Evolutionary conservation across 1,284 basidiomycete species (phyloP), one percentile per base, ranked within the genome.

Genomic region (Papiliotrema fonsecae): DNA sequence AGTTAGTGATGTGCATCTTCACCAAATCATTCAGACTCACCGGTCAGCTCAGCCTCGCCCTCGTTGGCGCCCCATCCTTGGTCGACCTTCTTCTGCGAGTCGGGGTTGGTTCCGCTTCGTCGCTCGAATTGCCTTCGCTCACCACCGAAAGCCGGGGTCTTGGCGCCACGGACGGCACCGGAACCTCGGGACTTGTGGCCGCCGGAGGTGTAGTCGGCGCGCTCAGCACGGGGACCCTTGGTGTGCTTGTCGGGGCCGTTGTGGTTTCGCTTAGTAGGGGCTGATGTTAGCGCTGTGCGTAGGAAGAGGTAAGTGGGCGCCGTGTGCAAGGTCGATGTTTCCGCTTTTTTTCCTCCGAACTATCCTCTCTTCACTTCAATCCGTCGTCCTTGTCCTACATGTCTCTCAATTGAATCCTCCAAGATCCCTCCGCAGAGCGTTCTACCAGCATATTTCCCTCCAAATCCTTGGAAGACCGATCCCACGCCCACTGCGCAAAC

Each of bases 61-160:
- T 92, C 88, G 62, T 89, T 87, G 52, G 86, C 87, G 57, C 90
- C 90, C 90, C 90, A 96, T 57, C 84, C 86, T 71, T 90, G 87
- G 72, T 87, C 85, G 61, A 92, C 76, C 78, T 88, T 88, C 82
- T 96, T 96, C 62, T 90, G 86, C 38, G 87, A 85, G 76, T 96
- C 91, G 70, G 85, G 49, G 47, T 58, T 57, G 46, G 57, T 57
- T 34, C 57, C 63, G 60, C 62, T 62, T 52, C 57, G 44, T 51
- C 67, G 57, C 56, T 68, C 65, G 59, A 64, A 65, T 45, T 62
- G 62, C 56, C 69, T 52, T 55, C 67, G 54, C 55, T 66, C 69
- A 42, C 60, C 67, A 40, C 62, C 66, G 42, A 54, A 47, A 49
- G 56, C 61, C 38, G 60, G 56, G 25, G 41, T 52, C 45, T 54